Percentiles rank a stretch among this genome's conserved stretches.
Conservation (phyloP, 371 early-diverging fungal genomes). For the Lichtheimia ornata region DNA sequence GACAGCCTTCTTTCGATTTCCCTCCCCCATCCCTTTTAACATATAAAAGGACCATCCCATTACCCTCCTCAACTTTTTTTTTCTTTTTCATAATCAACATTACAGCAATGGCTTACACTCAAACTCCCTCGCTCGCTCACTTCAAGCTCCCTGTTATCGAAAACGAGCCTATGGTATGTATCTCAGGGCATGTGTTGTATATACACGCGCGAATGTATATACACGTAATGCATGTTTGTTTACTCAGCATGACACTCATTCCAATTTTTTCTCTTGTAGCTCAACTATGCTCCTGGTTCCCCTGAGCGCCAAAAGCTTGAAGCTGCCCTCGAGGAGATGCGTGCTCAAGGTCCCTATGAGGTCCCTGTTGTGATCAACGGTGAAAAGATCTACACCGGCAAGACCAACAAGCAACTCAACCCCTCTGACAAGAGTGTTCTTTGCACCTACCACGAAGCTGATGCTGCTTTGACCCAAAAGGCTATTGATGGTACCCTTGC, state of each 20-base stretch:
- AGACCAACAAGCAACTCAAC: conserved; percentile 71
- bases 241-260: background rate
- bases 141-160: conserved; percentile 81
- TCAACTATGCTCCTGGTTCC: conserved; percentile 80
- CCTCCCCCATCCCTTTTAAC: background rate
- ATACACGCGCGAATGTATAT: too few species aligned
- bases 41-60: conserved; percentile 1
- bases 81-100: background rate
- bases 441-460: conserved; percentile 87
- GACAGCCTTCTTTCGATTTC: background rate
- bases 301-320: conserved; percentile 74
- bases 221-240: background rate
- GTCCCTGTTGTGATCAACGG: conserved; percentile 90
- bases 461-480: conserved; percentile 68
- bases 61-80: background rate
- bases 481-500: conserved; percentile 92
- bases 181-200: background rate
- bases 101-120: conserved; percentile 1
- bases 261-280: conserved; percentile 35
- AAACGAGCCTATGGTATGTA: conserved; percentile 88
- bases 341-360: conserved; percentile 71
- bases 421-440: conserved; percentile 81
- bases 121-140: conserved; percentile 62
- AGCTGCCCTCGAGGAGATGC: conserved; percentile 79
- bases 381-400: conserved; percentile 73